phyloP scores from a whole-genome alignment of 495 filamentous ascomycete genomes.

The Aspergillus nidulans region DNA sequence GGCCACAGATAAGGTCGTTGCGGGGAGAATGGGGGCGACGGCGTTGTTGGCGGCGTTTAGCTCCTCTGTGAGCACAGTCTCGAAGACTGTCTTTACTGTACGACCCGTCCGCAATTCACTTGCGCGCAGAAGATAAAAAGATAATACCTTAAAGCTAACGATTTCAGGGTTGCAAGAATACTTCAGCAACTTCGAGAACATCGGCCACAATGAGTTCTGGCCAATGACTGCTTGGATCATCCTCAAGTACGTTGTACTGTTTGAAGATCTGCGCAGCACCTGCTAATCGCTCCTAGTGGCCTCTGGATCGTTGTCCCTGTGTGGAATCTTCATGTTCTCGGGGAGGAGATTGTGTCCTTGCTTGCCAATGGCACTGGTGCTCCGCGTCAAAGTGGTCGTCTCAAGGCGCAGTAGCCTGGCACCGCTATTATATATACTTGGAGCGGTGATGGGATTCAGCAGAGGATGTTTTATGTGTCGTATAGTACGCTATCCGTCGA shows the following conservation, averaged over 20 bases:
- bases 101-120: no score
- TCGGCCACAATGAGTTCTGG: constrained; percentile 64
- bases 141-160: no score
- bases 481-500: neutral
- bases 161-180: constrained; percentile 63
- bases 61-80: constrained; percentile 73
- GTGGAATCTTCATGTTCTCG: constrained; percentile 67
- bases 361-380: constrained; percentile 51
- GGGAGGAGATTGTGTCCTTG: constrained; percentile 64
- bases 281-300: constrained; percentile 49
- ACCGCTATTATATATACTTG: neutral
- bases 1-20: constrained; percentile 47
- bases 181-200: constrained; percentile 71
- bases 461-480: no score
- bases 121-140: no score
- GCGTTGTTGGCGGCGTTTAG: constrained; percentile 66
- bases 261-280: neutral
- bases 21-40: constrained; percentile 54
- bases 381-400: constrained; percentile 31
- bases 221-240: constrained; percentile 69
- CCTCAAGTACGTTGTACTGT: constrained; percentile 62
- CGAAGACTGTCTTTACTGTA: constrained; percentile 89
- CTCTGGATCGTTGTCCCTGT: constrained; percentile 70
- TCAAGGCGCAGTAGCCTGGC: constrained; percentile 28
- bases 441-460: no score